phyloP scores from a whole-genome alignment of 2,329 filamentous ascomycete genomes.

The Trichoderma brevicompactum region DNA sequence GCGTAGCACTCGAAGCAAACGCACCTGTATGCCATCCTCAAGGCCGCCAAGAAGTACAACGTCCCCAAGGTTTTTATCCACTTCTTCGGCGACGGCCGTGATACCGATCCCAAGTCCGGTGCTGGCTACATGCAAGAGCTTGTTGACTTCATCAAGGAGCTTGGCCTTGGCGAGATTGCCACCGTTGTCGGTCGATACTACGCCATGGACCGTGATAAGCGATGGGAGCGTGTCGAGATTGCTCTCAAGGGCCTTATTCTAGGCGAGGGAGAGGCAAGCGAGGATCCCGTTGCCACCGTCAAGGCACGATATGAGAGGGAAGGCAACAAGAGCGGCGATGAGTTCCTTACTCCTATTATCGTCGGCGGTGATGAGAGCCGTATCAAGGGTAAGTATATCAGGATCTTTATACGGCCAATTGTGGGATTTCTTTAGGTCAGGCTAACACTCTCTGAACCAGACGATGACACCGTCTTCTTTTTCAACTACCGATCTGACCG shows the following conservation, averaged over 20 bases:
- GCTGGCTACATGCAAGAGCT: slow-evolving; percentile 87
- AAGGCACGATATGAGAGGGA: slow-evolving; percentile 84
- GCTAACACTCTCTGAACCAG: slow-evolving; percentile 48
- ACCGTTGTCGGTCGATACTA: slow-evolving; percentile 96
- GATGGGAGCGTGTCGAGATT: slow-evolving; percentile 93
- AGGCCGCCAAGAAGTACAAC: slow-evolving; percentile 84
- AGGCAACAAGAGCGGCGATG: slow-evolving; percentile 74
- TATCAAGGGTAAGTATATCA: slow-evolving; percentile 69
- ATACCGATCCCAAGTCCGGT: slow-evolving; percentile 95
- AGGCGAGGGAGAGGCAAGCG: slow-evolving; percentile 84
- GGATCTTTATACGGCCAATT: no score
- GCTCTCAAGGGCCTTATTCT: slow-evolving; percentile 84
- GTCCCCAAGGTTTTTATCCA: slow-evolving; percentile 95
- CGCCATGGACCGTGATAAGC: slow-evolving; percentile 99
- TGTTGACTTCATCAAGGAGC: slow-evolving; percentile 77
- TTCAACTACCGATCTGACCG: slow-evolving; percentile 99
- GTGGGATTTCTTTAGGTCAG: not conserved
- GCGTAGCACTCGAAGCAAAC: slow-evolving; percentile 86
- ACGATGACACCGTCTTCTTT: slow-evolving; percentile 95
- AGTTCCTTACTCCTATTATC: slow-evolving; percentile 98
- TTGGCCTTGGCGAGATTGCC: slow-evolving; percentile 84
- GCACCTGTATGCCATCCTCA: slow-evolving; percentile 84
- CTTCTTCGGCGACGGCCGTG: slow-evolving; percentile 97
- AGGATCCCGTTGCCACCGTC: slow-evolving; percentile 84
- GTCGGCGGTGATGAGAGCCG: slow-evolving; percentile 83